These are phyloP conservation scores for Globisporangium abappressorium DNA, from an alignment of 352 stramenopile species.

Conservation along the genomic window DNA sequence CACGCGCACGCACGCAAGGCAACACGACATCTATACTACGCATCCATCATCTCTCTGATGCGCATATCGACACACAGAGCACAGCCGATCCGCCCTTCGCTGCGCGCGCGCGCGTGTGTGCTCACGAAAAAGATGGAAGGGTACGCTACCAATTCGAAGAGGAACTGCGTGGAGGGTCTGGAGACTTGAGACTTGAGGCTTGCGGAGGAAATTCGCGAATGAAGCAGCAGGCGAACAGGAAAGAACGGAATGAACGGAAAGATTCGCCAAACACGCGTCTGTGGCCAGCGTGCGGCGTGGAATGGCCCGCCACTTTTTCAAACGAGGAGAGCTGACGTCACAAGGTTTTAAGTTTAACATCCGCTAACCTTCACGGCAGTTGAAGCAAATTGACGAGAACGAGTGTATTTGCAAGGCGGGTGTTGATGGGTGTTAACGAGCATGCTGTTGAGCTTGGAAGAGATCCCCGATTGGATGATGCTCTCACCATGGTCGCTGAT, in stretches of 20 bases:
- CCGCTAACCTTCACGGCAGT: background rate
- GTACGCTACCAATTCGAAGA: conserved; percentile 18
- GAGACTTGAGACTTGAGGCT: conserved; percentile 15
- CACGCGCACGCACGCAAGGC: background rate
- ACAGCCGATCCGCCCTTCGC: background rate
- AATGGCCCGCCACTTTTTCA: background rate
- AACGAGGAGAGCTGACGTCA: background rate
- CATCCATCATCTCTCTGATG: background rate
- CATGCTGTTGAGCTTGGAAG: background rate
- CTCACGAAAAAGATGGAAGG: background rate
- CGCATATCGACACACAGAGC: background rate
- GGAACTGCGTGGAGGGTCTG: background rate
- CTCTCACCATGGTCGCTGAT: background rate
- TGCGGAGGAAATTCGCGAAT: conserved; percentile 18
- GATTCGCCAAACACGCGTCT: background rate
- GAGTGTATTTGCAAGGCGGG: background rate
- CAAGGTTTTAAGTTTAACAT: background rate
- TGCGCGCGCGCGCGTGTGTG: background rate
- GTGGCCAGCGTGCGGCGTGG: background rate
- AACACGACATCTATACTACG: background rate
- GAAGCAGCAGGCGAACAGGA: background rate
- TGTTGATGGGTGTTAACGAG: background rate
- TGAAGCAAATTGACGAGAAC: background rate
- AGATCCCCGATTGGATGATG: background rate
- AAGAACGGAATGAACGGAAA: background rate